Evolutionary conservation across 805 yeast species (phyloP), one percentile per base, ranked within the genome.

Genomic region (Saccharomycopsis selenospora): DNA sequence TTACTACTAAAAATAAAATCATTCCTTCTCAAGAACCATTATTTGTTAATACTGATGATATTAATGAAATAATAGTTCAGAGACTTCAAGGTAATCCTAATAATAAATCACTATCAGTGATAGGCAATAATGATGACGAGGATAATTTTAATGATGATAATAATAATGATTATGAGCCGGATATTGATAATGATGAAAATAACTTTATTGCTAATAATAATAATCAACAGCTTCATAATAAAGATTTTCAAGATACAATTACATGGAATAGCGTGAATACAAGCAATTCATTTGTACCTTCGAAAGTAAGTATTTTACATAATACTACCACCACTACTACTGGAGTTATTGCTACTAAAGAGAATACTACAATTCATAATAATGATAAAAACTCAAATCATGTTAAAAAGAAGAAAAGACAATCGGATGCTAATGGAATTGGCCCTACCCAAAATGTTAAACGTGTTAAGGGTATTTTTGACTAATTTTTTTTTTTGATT

Each of bases 371-470:
- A 6, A 23, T 13, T 5, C 30, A 11, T 14, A 17, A 20, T 2
- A 24, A 24, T 14, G n/a, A 17, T n/a, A 20, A 22, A 13, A 18
- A 29, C 24, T 2, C 47, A 42, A 17, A 13, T 24, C 3, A 24
- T 14, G 23, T 22, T 13, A 25, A 6, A 30, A 5, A 27, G 23
- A 25, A 29, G 22, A 11, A 45, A 30, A 6, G 46, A 42, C 24
- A 27, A 20, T 6, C 38, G 7, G 53, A 43, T 3, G 46, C 30
- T 11, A 46, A 49, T 23, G 47, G 44, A 6, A 52, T 52, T n/a
- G 55, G 50, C 6, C 38, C 50, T 30, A 52, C 55, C 3, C 55
- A 52, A 27, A 20, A 49, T 14, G 47, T 46, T 13, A 46, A 43
- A 17, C 30, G 36, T 13, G 43, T 45, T 11, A 52, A 47, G 25